These are phyloP conservation scores for Phytopythium helicoides DNA, from an alignment of 352 stramenopile genomes.

Conservation along the genomic window DNA sequence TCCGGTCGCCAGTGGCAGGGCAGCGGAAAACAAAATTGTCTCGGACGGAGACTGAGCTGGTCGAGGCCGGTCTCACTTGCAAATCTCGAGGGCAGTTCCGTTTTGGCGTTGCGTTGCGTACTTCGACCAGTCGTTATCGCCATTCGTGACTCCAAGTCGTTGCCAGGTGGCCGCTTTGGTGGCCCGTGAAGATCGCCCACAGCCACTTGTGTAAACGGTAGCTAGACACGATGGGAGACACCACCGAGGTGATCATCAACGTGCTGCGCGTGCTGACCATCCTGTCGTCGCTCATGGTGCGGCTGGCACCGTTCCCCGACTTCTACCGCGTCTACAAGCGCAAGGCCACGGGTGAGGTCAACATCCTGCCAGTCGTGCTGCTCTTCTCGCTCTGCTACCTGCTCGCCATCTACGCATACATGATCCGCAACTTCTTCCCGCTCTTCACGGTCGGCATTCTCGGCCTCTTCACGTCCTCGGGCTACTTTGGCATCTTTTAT, in stretches of 20 bases:
- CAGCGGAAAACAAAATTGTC: background rate
- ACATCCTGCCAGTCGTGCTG: constrained; percentile 21
- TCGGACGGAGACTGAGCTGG: background rate
- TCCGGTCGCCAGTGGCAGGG: too few species aligned
- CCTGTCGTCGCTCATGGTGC: constrained; percentile 37
- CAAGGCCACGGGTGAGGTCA: constrained; percentile 28
- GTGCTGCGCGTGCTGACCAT: constrained; percentile 39
- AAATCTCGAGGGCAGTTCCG: background rate
- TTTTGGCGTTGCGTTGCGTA: background rate
- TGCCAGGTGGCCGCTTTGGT: too few species aligned
- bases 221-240: background rate
- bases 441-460: constrained; percentile 35
- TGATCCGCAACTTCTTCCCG: constrained; percentile 39
- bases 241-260: constrained; percentile 17
- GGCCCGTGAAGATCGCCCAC: too few species aligned
- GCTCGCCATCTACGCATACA: constrained; percentile 39
- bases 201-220: too few species aligned
- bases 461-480: constrained; percentile 20
- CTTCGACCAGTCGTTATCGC: too few species aligned
- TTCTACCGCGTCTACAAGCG: constrained; percentile 31
- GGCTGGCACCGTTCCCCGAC: constrained; percentile 38
- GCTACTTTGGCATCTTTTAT: constrained; percentile 41
- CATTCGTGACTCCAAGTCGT: too few species aligned
- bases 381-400: constrained; percentile 30
- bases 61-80: background rate